Percentiles rank a stretch among this genome's conserved stretches.
Conservation (phyloP, 208 protist genomes). For the Wallacemonas collosoma region DNA sequence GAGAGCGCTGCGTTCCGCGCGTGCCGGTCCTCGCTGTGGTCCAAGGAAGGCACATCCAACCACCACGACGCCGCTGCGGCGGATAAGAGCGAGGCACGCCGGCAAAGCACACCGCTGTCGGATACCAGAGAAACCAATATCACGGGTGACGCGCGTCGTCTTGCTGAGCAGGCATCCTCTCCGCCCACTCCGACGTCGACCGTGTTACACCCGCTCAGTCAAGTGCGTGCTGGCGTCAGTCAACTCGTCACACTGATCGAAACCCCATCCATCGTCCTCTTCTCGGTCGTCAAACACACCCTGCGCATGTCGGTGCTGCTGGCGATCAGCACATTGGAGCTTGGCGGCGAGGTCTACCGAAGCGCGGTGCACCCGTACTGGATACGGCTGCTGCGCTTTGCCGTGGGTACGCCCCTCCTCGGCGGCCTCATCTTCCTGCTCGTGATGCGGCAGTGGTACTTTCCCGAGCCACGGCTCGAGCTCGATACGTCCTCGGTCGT, state of each 20-base stretch:
- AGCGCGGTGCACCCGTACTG: constrained; percentile 31
- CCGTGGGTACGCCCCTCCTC: constrained; percentile 37
- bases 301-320: constrained; percentile 29
- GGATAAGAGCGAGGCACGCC: no score
- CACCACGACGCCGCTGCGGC: no score
- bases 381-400: constrained; percentile 38
- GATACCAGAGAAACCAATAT: no score
- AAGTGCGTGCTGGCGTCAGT: background rate
- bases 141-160: no score
- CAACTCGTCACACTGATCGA: constrained; percentile 19
- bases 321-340: constrained; percentile 17
- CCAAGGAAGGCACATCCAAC: no score
- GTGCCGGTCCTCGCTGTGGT: background rate
- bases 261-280: constrained; percentile 9
- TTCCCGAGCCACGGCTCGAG: constrained; percentile 24
- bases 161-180: no score
- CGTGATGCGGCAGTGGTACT: constrained; percentile 38
- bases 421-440: constrained; percentile 37
- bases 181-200: no score
- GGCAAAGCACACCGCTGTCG: no score
- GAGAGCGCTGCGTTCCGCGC: background rate
- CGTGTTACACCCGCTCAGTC: no score
- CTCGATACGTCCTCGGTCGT: constrained; percentile 38
- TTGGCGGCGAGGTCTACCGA: constrained; percentile 37
- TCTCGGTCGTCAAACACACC: constrained; percentile 8